phyloP scores from a whole-genome alignment of 2,329 filamentous ascomycete species.

The Trichoderma pleuroti region DNA sequence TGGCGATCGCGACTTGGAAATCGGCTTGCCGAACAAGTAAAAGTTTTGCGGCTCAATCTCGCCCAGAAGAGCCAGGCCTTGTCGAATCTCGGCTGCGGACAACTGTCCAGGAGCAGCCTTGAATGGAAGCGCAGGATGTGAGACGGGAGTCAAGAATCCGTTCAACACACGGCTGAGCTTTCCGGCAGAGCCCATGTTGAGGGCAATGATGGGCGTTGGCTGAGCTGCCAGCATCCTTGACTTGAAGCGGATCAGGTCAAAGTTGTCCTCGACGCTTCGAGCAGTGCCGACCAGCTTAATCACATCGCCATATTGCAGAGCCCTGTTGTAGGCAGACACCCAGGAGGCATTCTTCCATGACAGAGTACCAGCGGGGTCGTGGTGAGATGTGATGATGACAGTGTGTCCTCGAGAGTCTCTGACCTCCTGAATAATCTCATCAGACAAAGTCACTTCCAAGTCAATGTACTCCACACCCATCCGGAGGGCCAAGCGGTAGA shows the following conservation, averaged over 20 bases:
- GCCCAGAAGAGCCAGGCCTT: slow-evolving; percentile 72
- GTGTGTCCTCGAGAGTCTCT: slow-evolving; percentile 65
- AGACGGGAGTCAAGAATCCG: slow-evolving; percentile 89
- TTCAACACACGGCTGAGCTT: slow-evolving; percentile 91
- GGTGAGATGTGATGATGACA: slow-evolving; percentile 90
- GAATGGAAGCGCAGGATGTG: slow-evolving; percentile 82
- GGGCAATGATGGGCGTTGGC: slow-evolving; percentile 80
- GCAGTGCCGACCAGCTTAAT: slow-evolving; percentile 92
- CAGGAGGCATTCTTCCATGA: slow-evolving; percentile 93
- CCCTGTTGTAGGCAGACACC: slow-evolving; percentile 85
- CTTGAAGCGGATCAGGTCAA: slow-evolving; percentile 78
- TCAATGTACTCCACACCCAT: slow-evolving; percentile 92
- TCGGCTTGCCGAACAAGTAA: slow-evolving; percentile 83
- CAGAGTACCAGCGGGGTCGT: slow-evolving; percentile 74
- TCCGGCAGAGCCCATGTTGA: slow-evolving; percentile 89
- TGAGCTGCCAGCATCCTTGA: slow-evolving; percentile 68
- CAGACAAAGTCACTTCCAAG: slow-evolving; percentile 81
- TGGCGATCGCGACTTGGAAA: slow-evolving; percentile 78
- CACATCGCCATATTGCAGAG: slow-evolving; percentile 83
- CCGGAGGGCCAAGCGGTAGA: slow-evolving; percentile 76
- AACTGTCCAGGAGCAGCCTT: slow-evolving; percentile 93
- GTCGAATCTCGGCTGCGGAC: slow-evolving; percentile 82
- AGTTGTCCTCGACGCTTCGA: slow-evolving; percentile 76
- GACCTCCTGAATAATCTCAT: slow-evolving; percentile 68
- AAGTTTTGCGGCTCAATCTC: slow-evolving; percentile 73